Percentiles rank a stretch among this genome's conserved stretches.
These are phyloP conservation scores for Xylaria sp. DNA, from an alignment of 2,329 filamentous ascomycete genomes.

Conservation along the genomic window DNA sequence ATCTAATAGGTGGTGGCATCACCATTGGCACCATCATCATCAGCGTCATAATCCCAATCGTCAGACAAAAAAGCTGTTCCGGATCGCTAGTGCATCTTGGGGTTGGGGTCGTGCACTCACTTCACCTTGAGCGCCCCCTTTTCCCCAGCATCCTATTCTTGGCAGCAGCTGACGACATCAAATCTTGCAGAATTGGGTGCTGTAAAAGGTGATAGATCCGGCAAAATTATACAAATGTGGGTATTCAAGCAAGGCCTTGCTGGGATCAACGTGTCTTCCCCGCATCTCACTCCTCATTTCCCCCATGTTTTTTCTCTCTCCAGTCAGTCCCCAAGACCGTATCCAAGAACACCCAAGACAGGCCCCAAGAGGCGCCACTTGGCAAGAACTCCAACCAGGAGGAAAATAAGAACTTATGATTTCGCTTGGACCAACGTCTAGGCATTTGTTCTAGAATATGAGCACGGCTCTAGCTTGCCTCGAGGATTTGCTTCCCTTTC, in stretches of 20 bases:
- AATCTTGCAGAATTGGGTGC: slow-evolving; percentile 1
- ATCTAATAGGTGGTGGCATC: background rate
- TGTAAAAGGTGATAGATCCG: slow-evolving; percentile 29
- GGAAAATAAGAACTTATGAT: background rate
- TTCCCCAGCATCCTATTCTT: slow-evolving; percentile 26
- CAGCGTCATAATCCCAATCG: slow-evolving; percentile 11
- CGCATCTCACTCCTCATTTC: slow-evolving; percentile 30
- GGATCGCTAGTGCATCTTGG: background rate
- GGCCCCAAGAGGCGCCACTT: background rate
- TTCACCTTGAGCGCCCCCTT: slow-evolving; percentile 5
- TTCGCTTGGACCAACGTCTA: background rate
- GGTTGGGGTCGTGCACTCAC: slow-evolving; percentile 4
- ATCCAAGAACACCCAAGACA: background rate
- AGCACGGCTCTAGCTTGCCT: background rate
- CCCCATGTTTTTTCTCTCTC: slow-evolving; percentile 18
- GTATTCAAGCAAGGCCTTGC: background rate
- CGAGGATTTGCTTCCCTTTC: slow-evolving; percentile 21
- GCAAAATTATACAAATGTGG: slow-evolving; percentile 11
- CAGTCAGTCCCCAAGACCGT: slow-evolving; percentile 10
- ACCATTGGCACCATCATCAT: background rate
- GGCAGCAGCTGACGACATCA: slow-evolving; percentile 23
- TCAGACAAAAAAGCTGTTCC: slow-evolving; percentile 18
- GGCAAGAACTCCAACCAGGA: background rate
- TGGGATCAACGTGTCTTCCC: slow-evolving; percentile 25
- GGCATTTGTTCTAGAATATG: slow-evolving; percentile 18